phyloP scores from a whole-genome alignment of 306 rosid species.

The Carpinus fangiana region DNA sequence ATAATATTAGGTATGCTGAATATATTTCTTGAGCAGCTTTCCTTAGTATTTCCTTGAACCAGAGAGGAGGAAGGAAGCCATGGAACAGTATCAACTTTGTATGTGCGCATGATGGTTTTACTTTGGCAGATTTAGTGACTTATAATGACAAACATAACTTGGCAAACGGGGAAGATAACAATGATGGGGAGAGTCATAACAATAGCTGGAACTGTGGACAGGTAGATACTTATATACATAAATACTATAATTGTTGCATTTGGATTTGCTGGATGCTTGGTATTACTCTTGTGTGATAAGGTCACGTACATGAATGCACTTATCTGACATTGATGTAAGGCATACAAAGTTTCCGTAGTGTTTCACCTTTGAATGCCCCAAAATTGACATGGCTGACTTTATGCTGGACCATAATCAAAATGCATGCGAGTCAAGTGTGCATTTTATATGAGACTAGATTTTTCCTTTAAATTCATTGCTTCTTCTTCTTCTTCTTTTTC shows the following conservation, averaged over 20 bases:
- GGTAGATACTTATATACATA: constrained; percentile 46
- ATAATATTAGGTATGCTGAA: constrained; percentile 8
- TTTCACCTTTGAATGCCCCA: not conserved
- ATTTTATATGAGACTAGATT: not conserved
- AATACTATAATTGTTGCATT: not conserved
- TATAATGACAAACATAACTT: constrained; percentile 82
- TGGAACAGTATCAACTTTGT: constrained; percentile 91
- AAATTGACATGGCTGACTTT: not conserved
- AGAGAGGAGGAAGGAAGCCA: constrained; percentile 90
- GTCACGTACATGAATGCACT: not conserved
- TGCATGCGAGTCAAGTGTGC: not conserved
- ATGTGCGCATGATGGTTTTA: constrained; percentile 92
- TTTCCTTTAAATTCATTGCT: not conserved
- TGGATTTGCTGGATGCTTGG: constrained; percentile 19
- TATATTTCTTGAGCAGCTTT: constrained; percentile 26
- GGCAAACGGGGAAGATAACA: constrained; percentile 92
- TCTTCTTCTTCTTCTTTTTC: not conserved
- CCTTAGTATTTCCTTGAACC: constrained; percentile 38
- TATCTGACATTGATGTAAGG: not conserved
- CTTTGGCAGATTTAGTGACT: constrained; percentile 89
- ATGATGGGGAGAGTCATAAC: constrained; percentile 94
- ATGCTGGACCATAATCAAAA: not conserved
- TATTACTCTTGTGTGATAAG: constrained; percentile 3
- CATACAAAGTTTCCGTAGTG: not conserved
- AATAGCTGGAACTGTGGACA: constrained; percentile 99